Evolutionary conservation across 352 stramenopile species (phyloP), one percentile per base, ranked within the genome.

Genomic region (Globisporangium parvum): DNA sequence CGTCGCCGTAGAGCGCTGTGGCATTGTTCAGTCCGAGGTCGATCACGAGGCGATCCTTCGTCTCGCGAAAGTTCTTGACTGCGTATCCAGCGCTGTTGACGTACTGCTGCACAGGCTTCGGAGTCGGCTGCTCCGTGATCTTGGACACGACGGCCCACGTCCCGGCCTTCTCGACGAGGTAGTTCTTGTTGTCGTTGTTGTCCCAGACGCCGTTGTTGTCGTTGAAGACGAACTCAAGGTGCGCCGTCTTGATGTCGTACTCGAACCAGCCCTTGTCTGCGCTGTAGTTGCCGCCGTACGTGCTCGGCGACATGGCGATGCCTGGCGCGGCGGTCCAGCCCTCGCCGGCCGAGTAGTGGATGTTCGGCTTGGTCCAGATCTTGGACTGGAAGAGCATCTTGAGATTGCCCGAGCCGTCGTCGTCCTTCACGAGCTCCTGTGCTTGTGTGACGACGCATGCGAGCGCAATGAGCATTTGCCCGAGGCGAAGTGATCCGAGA

Each of bases 211-310:
- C 70, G 59, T 73, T 69, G 67, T 66, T 64, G 62, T 78, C 67
- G 65, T 78, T 78, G 62, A 75, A 78, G 21, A 78, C 70, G 47
- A 78, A 75, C 65, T 78, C 64, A 26, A 73, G 62, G 50, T 70
- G 58, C 26, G 41, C 51, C 18, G 70, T 55, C 59, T 65, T 58
- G 59, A 78, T 49, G 18, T 44, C 47, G 65, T 75, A 70, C 64
- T 75, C 48, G 50, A 68, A 75, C 70, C 70, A 78, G 40, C 67
- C 63, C 6, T 71, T 35, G 15, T 42, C 52, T 8, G 70, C 59
- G 14, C 58, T 48, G 59, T 66, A 78, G 47, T 65, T 55, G 10
- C 39, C 63, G 18, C 33, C 61, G 55, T 60, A 59, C 24, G 62
- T 59, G 51, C 62, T 69, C 35, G 53, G 57, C 5, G 35, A 3